Evolutionary conservation across 495 filamentous ascomycete species (phyloP).

Genomic region (Immersiella caudata): DNA sequence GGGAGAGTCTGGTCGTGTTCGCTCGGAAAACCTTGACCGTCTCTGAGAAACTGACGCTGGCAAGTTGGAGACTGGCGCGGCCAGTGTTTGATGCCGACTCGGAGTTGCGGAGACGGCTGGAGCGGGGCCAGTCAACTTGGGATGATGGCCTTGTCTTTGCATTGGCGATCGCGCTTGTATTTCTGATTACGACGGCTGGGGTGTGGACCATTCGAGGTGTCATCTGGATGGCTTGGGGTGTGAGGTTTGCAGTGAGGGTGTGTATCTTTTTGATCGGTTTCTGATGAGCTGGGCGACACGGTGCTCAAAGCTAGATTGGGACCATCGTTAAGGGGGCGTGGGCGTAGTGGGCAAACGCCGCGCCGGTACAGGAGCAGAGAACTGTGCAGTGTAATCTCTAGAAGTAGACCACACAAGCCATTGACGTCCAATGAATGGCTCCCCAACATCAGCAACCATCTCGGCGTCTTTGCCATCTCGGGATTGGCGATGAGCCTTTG

Average conservation of each 20-base stretch:
- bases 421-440: not conserved
- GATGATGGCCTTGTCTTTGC: constrained; percentile 29
- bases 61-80: constrained; percentile 33
- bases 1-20: not conserved
- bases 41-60: constrained; percentile 21
- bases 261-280: constrained; percentile 28
- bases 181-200: constrained; percentile 19
- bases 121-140: constrained; percentile 24
- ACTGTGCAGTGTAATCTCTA: not conserved
- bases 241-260: constrained; percentile 19
- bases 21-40: constrained; percentile 15
- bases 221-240: constrained; percentile 19
- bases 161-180: constrained; percentile 30
- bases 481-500: constrained; percentile 3
- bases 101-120: constrained; percentile 29
- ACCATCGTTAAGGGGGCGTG: not conserved
- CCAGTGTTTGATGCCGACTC: constrained; percentile 37
- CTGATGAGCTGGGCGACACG: not conserved
- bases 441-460: not conserved
- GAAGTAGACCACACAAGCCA: not conserved
- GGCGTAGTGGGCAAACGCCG: not conserved
- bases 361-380: not conserved
- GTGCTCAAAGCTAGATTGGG: constrained; percentile 2
- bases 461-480: not conserved
- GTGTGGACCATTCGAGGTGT: constrained; percentile 28